Evolutionary conservation across 805 yeast species (phyloP), one percentile per base, ranked within the genome.

Genomic region (Candida namnaoensis): DNA sequence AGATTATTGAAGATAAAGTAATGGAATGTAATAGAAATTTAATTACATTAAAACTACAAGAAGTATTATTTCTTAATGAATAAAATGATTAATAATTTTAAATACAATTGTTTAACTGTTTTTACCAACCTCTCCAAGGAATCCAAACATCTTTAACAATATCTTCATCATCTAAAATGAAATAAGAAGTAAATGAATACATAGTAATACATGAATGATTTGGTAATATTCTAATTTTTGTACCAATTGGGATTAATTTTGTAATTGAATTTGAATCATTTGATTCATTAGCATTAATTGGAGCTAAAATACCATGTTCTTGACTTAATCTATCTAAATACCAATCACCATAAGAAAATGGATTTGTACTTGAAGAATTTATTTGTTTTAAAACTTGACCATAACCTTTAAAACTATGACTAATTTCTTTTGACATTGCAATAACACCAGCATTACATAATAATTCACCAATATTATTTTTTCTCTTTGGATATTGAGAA

Each of bases 171-270:
- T 79, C 78, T 10, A 73, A 62, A 1, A 80, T 63, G 54, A 62
- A 81, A 57, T 68, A 81, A 73, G 76, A 52, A 43, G 48, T 52
- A 53, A 67, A 79, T 13, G 77, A 65, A 7, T 78, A 77, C 37
- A 84, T 83, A 3, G 85, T 74, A 42, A 84, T 84, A 57, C 93
- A 84, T 10, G 78, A 64, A 55, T 84, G 93, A 56, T 84, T 87
- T 4, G 88, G 88, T 24, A 76, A 47, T 32, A 84, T 66, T 28
- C 62, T 61, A 9, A 82, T 68, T 44, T 71, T 69, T 1, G 78
- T 66, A 1, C 88, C 88, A 30, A 62, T 48, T 24, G 79, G 79
- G 24, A 76, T 64, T 52, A 76, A 57, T 35, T 60, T 44, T 14
- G 64, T 55, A 27, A n/a, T 19, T 25, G 8, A 52, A 47, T 5